Base-by-base conservation (phyloP, 495 filamentous ascomycete genomes). In the Talaromyces thailandensis region DNA sequence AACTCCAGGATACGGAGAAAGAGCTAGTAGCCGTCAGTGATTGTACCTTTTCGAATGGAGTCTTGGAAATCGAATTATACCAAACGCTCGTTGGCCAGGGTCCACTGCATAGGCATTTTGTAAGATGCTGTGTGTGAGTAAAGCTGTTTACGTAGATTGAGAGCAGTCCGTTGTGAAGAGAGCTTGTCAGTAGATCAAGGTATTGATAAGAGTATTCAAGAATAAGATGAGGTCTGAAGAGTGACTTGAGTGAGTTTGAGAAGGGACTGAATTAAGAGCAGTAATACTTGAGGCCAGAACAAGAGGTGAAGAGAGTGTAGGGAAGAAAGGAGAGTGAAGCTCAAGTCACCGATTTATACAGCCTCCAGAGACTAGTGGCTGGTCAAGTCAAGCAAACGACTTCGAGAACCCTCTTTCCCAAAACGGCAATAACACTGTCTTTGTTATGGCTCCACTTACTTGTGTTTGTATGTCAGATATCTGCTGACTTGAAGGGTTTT, bases 91-190 rank as follows among this genome's bases (percentile, higher is more conserved):
- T 67, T 72, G 6, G 75, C 70, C 0, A 73, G 60, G 18, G 70
- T 74, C 77, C 77, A 80, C 40, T 66, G 73, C 43, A 79, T 66
- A 40, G 76, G 74, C 75, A 80, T 80, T 43, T 67, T 74, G 6
- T 0, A 29, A 40, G 14, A 40, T 16, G 35, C 16, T 40, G 2
- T 16, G 35, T 12, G 35, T 40, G 35, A 40, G 14, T 40, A 12
- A 3, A 12, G 7, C 11, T 52, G n/a, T 24, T 6, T 9, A 24
- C 24, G 6, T 5, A n/a, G 6, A 52, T 23, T 52, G 35, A 40
- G 3, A 9, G 14, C 11, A 40, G 12, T 14, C 48, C 9, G 24
- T 21, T 52, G 1, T 25, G 24, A 52, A 52, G 18, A 9, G 6
- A 52, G n/a, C 8, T 11, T 6, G 6, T 23, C 14, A 52, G 48